Percentiles rank a stretch among this genome's conserved stretches.
phyloP scores from a whole-genome alignment of 768 basidiomycete genomes.

The Glaciozyma martinii region DNA sequence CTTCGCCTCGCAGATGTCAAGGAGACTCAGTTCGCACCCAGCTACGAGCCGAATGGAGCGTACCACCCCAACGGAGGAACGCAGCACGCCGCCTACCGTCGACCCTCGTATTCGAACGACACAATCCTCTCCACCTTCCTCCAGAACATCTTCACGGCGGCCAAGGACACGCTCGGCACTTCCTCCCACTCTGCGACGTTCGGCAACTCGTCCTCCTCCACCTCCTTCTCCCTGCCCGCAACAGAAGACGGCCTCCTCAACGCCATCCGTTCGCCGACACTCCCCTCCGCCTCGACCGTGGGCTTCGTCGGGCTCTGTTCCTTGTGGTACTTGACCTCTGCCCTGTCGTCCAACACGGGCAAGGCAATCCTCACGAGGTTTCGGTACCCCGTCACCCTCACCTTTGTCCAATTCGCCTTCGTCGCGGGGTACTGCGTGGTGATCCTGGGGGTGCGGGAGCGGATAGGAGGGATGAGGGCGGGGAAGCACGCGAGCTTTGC shows the following conservation, averaged over 20 bases:
- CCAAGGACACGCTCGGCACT: not conserved
- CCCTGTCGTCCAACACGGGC: slow-evolving; percentile 90
- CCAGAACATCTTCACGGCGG: not conserved
- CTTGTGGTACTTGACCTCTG: slow-evolving; percentile 89
- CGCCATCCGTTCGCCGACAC: not conserved
- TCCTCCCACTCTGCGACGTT: slow-evolving; percentile 43
- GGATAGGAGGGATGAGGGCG: not conserved
- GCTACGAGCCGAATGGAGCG: not conserved
- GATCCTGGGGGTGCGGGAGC: slow-evolving; percentile 51
- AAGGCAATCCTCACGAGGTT: slow-evolving; percentile 83
- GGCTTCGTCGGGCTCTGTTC: slow-evolving; percentile 64
- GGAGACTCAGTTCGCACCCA: not conserved
- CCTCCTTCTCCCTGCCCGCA: not conserved
- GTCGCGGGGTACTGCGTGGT: slow-evolving; percentile 77
- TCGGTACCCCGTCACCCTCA: slow-evolving; percentile 87
- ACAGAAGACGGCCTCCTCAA: not conserved
- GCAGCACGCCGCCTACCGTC: slow-evolving; percentile 2
- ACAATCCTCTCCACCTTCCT: slow-evolving; percentile 1
- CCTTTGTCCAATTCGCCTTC: slow-evolving; percentile 95
- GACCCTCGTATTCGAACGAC: not conserved
- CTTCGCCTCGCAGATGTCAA: not conserved
- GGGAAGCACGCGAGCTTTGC: not conserved
- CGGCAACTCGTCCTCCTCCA: slow-evolving; percentile 42
- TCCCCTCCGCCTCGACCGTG: slow-evolving; percentile 18
- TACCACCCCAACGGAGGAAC: slow-evolving; percentile 8